Conservation (phyloP, 139 green algal genomes). For the Chlamydomonas incerta region DNA sequence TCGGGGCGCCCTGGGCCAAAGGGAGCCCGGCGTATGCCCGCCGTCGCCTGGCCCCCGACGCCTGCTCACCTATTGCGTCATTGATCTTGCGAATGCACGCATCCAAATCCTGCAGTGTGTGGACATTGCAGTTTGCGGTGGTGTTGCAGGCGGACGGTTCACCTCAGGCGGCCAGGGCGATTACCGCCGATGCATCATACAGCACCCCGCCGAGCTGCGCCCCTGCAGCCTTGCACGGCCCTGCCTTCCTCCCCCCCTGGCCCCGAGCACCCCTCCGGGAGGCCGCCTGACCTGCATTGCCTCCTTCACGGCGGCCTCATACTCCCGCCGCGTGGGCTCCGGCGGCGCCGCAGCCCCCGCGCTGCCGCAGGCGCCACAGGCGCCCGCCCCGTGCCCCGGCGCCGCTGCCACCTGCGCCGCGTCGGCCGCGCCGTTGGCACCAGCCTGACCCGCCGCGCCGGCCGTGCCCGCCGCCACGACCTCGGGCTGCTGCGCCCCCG, state of each 20-base stretch:
- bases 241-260: no score
- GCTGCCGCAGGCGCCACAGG: neutral
- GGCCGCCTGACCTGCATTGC: constrained; percentile 7
- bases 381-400: neutral
- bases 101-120: neutral
- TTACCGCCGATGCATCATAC: no score
- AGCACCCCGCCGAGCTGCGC: no score
- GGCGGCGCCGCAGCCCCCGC: neutral
- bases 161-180: no score
- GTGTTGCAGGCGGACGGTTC: no score
- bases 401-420: neutral
- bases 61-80: neutral
- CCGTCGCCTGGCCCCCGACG: no score
- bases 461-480: neutral
- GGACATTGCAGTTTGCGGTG: no score
- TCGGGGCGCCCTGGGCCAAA: neutral
- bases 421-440: neutral
- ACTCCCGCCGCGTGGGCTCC: constrained; percentile 41
- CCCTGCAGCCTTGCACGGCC: no score
- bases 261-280: neutral
- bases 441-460: no score
- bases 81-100: constrained; percentile 21
- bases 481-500: neutral
- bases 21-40: neutral
- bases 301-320: constrained; percentile 25